Evolutionary conservation across 768 basidiomycete genomes (phyloP).

Genomic region (Psilocybe azurescens): DNA sequence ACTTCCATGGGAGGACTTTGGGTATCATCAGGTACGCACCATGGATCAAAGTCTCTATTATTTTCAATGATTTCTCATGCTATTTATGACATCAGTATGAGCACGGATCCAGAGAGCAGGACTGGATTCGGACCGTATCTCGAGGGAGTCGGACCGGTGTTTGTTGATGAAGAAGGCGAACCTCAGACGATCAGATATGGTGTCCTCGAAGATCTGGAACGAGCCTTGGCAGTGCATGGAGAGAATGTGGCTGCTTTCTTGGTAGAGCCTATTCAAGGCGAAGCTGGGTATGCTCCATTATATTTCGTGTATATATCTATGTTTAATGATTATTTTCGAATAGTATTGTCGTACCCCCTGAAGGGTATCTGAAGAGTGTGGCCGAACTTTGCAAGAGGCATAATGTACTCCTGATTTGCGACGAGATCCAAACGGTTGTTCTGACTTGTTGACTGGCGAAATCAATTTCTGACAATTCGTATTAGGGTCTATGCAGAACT

Average conservation of each 20-base stretch:
- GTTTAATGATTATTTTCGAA: constrained; percentile 1
- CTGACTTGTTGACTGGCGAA: constrained; percentile 1
- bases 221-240: constrained; percentile 81
- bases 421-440: constrained; percentile 94
- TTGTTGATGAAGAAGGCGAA: constrained; percentile 54
- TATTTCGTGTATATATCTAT: not conserved
- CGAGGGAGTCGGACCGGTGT: constrained; percentile 81
- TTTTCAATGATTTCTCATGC: not conserved
- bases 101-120: constrained; percentile 91
- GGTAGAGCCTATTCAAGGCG: constrained; percentile 98
- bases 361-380: constrained; percentile 81
- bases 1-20: constrained; percentile 95
- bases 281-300: constrained; percentile 76
- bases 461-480: not conserved
- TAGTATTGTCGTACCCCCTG: constrained; percentile 91
- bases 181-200: constrained; percentile 80
- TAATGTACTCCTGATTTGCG: constrained; percentile 95
- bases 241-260: constrained; percentile 90
- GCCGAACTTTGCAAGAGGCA: constrained; percentile 89
- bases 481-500: constrained; percentile 86
- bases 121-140: constrained; percentile 92
- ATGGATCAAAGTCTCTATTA: not conserved
- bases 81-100: constrained; percentile 63
- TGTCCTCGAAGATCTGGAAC: constrained; percentile 79
- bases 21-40: constrained; percentile 76